Conservation (phyloP, 2,329 filamentous ascomycete species). For the Microsporum ferrugineum region DNA sequence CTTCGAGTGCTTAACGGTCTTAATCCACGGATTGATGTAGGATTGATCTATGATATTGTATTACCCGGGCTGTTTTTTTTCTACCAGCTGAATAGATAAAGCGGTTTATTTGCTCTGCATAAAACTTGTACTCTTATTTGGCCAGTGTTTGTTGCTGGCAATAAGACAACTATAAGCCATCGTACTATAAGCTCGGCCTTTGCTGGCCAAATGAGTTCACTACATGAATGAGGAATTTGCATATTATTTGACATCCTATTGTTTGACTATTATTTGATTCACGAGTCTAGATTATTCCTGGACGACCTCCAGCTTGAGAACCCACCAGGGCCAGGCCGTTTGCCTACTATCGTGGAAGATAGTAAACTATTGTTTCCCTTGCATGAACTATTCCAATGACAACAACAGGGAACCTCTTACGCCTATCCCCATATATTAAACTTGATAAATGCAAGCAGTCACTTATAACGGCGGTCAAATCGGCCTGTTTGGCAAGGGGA, state of each 20-base stretch:
- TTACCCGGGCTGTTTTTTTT: too few species aligned
- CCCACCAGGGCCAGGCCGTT: background rate
- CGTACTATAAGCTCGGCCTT: too few species aligned
- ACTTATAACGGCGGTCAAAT: background rate
- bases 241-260: background rate
- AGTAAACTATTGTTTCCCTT: background rate
- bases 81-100: too few species aligned
- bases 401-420: background rate
- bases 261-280: background rate
- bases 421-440: background rate
- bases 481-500: background rate
- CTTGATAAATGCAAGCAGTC: background rate
- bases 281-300: background rate
- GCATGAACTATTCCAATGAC: background rate
- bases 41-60: too few species aligned
- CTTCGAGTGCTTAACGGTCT: too few species aligned
- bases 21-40: too few species aligned
- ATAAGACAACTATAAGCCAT: too few species aligned
- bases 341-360: background rate
- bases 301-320: background rate
- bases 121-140: too few species aligned
- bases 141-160: too few species aligned
- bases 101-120: too few species aligned
- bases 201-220: background rate
- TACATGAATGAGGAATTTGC: background rate